Base-by-base conservation (phyloP, 805 yeast species). In the Pichia ethanolica region DNA sequence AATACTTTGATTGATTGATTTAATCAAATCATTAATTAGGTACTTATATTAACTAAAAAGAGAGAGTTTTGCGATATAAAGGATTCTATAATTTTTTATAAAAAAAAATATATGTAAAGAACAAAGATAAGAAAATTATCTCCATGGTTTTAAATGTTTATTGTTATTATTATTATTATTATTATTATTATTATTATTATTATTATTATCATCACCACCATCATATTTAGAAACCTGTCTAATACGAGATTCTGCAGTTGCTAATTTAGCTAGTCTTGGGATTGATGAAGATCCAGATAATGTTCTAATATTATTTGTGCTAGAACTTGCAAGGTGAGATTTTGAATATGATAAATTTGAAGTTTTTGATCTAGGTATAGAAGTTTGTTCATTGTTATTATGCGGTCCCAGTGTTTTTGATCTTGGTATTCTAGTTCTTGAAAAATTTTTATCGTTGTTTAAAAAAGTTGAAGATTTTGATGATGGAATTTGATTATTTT, bases 251-350 rank as follows among this genome's bases (percentile, higher is more conserved):
- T 53, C 54, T 9, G 45, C 48, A 32, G 37, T 45, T 11, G 53
- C 46, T 26, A 50, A 37, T n/a, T 39, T 47, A 1, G 52, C 56
- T 25, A 54, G 39, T 14, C 56, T 39, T 27, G 56, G 56, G 13
- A 54, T 54, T 12, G 53, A 50, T 35, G 50, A 39, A 7, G 47
- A 43, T 12, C 35, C 35, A 12, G 52, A 40, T 26, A 43, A 8
- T 26, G 11, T 43, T 35, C 39, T 6, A 10, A 43, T 13, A 43
- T 35, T n/a, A 20, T 9, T 35, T 9, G n/a, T 13, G 25, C 35
- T 40, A 7, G 12, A 13, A 26, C 50, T 42, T 30, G 43, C 20
- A 12, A 32, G 10, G 25, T 35, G 45, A 5, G 44, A 34, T 7
- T 38, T 14, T 12, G 27, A 40, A 28, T 33, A 25, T 13, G 39